These are phyloP conservation scores for Metarhizium album DNA, from an alignment of 2,329 filamentous ascomycete genomes.

Conservation along the genomic window DNA sequence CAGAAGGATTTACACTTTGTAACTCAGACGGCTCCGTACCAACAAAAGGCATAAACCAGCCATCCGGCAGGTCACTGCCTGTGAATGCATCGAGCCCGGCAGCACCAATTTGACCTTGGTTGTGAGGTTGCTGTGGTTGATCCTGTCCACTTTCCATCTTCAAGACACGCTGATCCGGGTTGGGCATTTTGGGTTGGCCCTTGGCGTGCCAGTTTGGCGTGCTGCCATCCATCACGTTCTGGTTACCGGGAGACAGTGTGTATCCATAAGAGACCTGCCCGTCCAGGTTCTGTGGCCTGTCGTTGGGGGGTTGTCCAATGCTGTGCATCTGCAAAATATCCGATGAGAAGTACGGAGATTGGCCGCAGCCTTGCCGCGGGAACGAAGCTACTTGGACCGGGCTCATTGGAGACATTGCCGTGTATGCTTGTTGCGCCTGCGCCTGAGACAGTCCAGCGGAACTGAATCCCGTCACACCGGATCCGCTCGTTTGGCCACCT, in stretches of 20 bases:
- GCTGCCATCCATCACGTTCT: conserved; percentile 30
- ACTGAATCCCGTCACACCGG: conserved; percentile 24
- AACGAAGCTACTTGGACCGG: conserved; percentile 33
- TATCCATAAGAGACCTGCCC: conserved; percentile 61
- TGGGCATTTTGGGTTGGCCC: neutral
- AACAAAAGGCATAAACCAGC: conserved; percentile 92
- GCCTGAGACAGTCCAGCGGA: conserved; percentile 30
- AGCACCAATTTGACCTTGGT: conserved; percentile 11
- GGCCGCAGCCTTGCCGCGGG: conserved; percentile 23
- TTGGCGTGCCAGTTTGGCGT: conserved; percentile 7
- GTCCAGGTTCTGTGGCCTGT: conserved; percentile 58
- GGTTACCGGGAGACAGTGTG: neutral
- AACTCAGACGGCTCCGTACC: conserved; percentile 68
- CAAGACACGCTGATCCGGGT: conserved; percentile 17
- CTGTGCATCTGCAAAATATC: conserved; percentile 41
- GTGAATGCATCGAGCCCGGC: conserved; percentile 14
- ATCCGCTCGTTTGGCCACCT: conserved; percentile 29
- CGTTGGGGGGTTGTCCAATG: conserved; percentile 36
- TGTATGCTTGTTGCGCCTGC: conserved; percentile 29
- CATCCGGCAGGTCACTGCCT: conserved; percentile 44
- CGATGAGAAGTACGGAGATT: conserved; percentile 34
- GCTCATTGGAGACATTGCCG: conserved; percentile 41
- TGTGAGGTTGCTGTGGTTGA: conserved; percentile 16
- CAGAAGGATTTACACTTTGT: conserved; percentile 33
- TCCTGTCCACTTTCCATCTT: conserved; percentile 16